These are phyloP conservation scores for Fusarium neocosmosporiellum DNA, from an alignment of 2,329 filamentous ascomycete species.

Conservation along the genomic window DNA sequence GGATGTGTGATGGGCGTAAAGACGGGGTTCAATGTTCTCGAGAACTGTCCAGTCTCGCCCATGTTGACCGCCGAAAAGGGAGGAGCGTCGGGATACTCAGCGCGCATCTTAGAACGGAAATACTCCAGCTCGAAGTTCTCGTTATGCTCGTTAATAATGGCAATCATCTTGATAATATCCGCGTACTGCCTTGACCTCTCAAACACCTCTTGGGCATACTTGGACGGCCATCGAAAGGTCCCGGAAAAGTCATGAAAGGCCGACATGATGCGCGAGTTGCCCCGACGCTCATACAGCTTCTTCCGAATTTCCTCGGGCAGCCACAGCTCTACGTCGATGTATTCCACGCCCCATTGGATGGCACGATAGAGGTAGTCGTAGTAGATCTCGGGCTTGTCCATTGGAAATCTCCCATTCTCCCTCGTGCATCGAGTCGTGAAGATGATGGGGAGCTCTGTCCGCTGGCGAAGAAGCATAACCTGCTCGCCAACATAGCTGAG, in stretches of 20 bases:
- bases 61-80: constrained; percentile 88
- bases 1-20: constrained; percentile 92
- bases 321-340: constrained; percentile 91
- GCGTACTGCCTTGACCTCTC: constrained; percentile 77
- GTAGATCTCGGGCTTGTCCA: constrained; percentile 80
- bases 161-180: constrained; percentile 93
- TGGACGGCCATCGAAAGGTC: constrained; percentile 83
- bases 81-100: constrained; percentile 74
- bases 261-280: constrained; percentile 88
- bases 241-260: constrained; percentile 92
- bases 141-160: constrained; percentile 82
- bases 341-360: constrained; percentile 90
- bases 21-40: constrained; percentile 83
- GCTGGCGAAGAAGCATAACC: constrained; percentile 83
- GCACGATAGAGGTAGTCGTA: constrained; percentile 85
- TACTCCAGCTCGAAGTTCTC: constrained; percentile 93
- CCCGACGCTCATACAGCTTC: constrained; percentile 74
- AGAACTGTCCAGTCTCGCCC: constrained; percentile 87
- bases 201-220: constrained; percentile 78
- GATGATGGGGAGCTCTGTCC: constrained; percentile 89
- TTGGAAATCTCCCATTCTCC: constrained; percentile 87
- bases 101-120: constrained; percentile 81
- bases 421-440: constrained; percentile 85
- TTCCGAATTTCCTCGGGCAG: constrained; percentile 80
- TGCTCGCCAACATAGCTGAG: constrained; percentile 88